These are phyloP conservation scores for Nannochloropsis oceanica DNA, from an alignment of 108 stramenopile species.

Conservation along the genomic window DNA sequence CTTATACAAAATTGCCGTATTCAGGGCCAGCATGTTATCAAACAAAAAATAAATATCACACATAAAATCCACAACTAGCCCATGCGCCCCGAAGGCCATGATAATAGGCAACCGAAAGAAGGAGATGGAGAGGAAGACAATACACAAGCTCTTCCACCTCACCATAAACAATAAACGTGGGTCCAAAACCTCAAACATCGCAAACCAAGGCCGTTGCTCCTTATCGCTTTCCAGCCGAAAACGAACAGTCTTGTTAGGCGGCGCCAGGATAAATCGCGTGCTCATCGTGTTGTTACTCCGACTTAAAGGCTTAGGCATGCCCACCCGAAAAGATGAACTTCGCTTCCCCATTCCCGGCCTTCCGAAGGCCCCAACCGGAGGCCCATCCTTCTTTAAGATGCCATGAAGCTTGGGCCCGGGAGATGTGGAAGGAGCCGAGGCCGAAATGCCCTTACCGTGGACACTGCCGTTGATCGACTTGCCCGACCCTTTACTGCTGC, in stretches of 20 bases:
- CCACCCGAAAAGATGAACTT: not conserved
- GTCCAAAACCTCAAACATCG: not conserved
- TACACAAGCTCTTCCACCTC: not conserved
- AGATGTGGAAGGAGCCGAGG: not conserved
- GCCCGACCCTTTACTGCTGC: not conserved
- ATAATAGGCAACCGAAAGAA: not conserved
- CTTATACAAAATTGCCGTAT: not conserved
- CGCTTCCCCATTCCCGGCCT: not conserved
- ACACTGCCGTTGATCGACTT: not conserved
- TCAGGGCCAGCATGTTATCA: not conserved
- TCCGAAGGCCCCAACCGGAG: not conserved
- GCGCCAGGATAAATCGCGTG: not conserved
- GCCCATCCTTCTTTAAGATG: not conserved
- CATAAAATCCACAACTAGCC: not conserved
- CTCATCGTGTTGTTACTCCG: not conserved
- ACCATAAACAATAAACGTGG: not conserved
- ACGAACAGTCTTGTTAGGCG: not conserved
- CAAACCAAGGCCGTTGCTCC: not conserved
- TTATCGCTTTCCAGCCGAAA: not conserved
- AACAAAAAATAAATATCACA: not conserved
- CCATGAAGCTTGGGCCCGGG: not conserved
- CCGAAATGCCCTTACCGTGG: not conserved
- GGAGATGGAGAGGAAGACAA: not conserved
- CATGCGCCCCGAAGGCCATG: not conserved
- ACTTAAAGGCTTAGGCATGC: not conserved